Base-by-base conservation (phyloP, 805 yeast species). In the Dipodascopsis uninucleata region DNA sequence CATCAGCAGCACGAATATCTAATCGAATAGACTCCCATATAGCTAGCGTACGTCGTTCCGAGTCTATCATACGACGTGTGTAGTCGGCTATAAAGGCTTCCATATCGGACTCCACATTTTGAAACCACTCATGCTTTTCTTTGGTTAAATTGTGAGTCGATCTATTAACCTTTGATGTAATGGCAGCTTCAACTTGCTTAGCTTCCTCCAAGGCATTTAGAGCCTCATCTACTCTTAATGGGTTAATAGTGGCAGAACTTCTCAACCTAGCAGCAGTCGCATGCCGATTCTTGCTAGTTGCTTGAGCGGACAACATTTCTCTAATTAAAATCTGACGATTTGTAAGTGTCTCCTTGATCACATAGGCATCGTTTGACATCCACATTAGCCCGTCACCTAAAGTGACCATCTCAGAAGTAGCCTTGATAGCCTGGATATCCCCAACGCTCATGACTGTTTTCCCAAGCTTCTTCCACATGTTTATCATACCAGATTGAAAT, bases 321-420 rank as follows among this genome's bases (percentile, higher is more conserved):
- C 97, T 75, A 96, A 93, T 93, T 29, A 90, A 67, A 45, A 93
- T 71, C 63, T 93, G 96, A 47, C 98, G 74, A 65, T 90, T 89
- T 0, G 98, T 93, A 43, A 93, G 70, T 0, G 96, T 82, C 65
- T 93, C 98, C 64, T 93, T 93, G 45, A 89, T 82, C 46, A 83
- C 81, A 63, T 82, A 93, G 12, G 93, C 82, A 57, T 89, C 96
- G 49, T 76, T 76, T 3, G 78, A 69, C 23, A 87, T 68, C 57
- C 76, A 70, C 44, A 72, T 77, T 12, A 87, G 61, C 1, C 83
- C 83, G 57, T 90, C 97, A 1, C 85, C 88, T 28, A 90, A 63
- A 0, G 83, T 72, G 0, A 93, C 88, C 65, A 78, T 71, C 51
- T 82, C 85, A 47, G 80, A 75, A 7, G 85, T 77, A 34, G 85